These are phyloP conservation scores for Amaranthus palmeri DNA, from an alignment of 148 eudicot species.

Conservation along the genomic window DNA sequence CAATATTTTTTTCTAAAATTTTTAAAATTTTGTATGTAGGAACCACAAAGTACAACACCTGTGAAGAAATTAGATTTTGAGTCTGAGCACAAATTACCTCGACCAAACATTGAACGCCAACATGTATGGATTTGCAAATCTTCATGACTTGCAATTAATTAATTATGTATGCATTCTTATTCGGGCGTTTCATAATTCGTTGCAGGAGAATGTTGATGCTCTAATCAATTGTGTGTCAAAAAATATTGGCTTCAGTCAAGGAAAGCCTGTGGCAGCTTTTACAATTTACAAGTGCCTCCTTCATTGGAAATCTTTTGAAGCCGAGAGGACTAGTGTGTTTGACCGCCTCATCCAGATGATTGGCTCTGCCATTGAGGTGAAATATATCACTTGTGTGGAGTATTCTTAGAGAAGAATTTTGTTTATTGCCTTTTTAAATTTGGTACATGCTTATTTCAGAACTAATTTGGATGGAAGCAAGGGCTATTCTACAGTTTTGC, in stretches of 20 bases:
- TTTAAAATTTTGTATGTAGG: slow-evolving; percentile 36
- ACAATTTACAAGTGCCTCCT: slow-evolving; percentile 92
- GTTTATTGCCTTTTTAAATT: neutral
- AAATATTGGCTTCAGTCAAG: slow-evolving; percentile 86
- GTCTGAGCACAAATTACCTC: slow-evolving; percentile 49
- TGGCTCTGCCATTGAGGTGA: slow-evolving; percentile 96
- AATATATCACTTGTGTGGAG: neutral
- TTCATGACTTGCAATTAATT: slow-evolving; percentile 2
- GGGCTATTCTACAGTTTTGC: too few relatives aligned
- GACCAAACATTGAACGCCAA: slow-evolving; percentile 55
- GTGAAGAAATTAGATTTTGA: slow-evolving; percentile 62
- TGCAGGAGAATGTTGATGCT: slow-evolving; percentile 86
- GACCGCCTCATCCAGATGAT: slow-evolving; percentile 96
- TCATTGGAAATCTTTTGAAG: slow-evolving; percentile 99
- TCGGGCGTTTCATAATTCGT: slow-evolving; percentile 10
- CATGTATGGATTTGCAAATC: slow-evolving; percentile 44
- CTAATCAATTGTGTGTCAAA: slow-evolving; percentile 73
- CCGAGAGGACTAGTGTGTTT: slow-evolving; percentile 92
- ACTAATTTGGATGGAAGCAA: too few relatives aligned
- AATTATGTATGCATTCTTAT: slow-evolving; percentile 3
- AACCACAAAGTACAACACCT: slow-evolving; percentile 47
- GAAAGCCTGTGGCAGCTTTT: slow-evolving; percentile 93
- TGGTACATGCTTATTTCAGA: too few relatives aligned
- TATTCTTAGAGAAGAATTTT: too few relatives aligned
- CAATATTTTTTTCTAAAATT: neutral